A percentile compares a stretch with the other conserved stretches of the same genome.
These are phyloP conservation scores for Scutellaria galericulata DNA, from an alignment of 257 asterid species.

Conservation along the genomic window DNA sequence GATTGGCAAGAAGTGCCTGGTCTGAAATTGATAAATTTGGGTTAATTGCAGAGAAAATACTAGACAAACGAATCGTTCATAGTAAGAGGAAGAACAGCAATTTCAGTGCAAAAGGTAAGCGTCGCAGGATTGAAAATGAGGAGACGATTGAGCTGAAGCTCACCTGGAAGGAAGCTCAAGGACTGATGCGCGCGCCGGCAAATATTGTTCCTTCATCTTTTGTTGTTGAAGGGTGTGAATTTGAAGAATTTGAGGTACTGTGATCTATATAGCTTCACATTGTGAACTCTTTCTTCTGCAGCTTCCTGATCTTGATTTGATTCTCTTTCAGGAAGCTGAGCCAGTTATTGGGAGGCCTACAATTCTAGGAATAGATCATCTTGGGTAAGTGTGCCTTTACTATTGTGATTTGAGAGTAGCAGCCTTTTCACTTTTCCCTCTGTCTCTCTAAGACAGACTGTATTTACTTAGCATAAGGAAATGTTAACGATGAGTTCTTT, in stretches of 20 bases:
- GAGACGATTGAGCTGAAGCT: slow-evolving; percentile 70
- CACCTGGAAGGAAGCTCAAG: slow-evolving; percentile 87
- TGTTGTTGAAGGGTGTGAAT: slow-evolving; percentile 75
- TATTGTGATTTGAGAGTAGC: slow-evolving; percentile 14
- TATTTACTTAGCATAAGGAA: slow-evolving; percentile 30
- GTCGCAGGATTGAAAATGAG: slow-evolving; percentile 61
- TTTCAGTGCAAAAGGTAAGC: slow-evolving; percentile 62
- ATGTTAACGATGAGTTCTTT: slow-evolving; percentile 35
- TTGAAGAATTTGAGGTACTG: slow-evolving; percentile 94
- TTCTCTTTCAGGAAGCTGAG: slow-evolving; percentile 55
- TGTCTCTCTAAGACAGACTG: background rate
- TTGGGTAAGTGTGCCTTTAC: slow-evolving; percentile 61
- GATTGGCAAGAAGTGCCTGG: slow-evolving; percentile 39
- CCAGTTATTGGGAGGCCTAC: slow-evolving; percentile 97
- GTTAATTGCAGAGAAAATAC: slow-evolving; percentile 45
- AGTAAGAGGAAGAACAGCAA: slow-evolving; percentile 71
- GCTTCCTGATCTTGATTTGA: slow-evolving; percentile 29
- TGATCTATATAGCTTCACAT: slow-evolving; percentile 10
- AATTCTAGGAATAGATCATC: slow-evolving; percentile 57
- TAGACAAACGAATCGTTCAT: slow-evolving; percentile 44
- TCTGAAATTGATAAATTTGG: slow-evolving; percentile 46
- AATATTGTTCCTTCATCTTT: slow-evolving; percentile 56
- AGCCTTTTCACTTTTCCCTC: slow-evolving; percentile 1
- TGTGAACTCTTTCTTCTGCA: background rate
- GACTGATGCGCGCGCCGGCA: slow-evolving; percentile 74